Conservation (phyloP, 2,329 filamentous ascomycete genomes). For the Rhexocercosporidium sp. region DNA sequence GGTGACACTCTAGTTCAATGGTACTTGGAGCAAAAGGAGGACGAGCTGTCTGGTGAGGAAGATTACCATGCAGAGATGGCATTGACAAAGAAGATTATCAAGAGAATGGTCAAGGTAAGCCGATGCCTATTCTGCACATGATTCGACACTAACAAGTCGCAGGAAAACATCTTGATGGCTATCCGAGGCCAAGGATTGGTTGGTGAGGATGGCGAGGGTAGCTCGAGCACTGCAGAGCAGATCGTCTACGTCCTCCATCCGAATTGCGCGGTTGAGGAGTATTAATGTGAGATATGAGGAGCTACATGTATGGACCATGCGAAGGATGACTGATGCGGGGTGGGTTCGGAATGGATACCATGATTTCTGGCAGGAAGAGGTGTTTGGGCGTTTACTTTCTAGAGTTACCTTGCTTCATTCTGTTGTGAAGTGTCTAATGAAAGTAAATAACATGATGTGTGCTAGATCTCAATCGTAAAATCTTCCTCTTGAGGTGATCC, state of each 20-base stretch:
- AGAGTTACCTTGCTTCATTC: slow-evolving; percentile 14
- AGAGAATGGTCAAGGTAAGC: slow-evolving; percentile 92
- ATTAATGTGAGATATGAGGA: slow-evolving; percentile 24
- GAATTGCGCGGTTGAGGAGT: slow-evolving; percentile 80
- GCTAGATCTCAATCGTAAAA: neutral
- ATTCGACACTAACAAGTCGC: slow-evolving; percentile 57
- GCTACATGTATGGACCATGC: slow-evolving; percentile 20
- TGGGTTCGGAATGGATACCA: slow-evolving; percentile 24
- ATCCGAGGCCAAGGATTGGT: slow-evolving; percentile 67
- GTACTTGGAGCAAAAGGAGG: slow-evolving; percentile 92
- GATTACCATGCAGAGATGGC: slow-evolving; percentile 77
- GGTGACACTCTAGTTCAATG: slow-evolving; percentile 81
- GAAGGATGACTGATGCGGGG: slow-evolving; percentile 16
- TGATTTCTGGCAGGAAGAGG: slow-evolving; percentile 11
- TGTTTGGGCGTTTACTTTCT: slow-evolving; percentile 15
- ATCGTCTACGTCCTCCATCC: slow-evolving; percentile 90
- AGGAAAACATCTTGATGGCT: slow-evolving; percentile 89
- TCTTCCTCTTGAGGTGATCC: neutral
- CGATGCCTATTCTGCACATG: neutral
- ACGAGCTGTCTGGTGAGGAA: slow-evolving; percentile 79
- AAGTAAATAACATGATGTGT: neutral
- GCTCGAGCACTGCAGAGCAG: slow-evolving; percentile 50
- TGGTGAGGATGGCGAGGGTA: slow-evolving; percentile 51
- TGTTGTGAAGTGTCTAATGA: slow-evolving; percentile 16
- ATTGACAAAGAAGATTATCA: slow-evolving; percentile 83